Base-by-base conservation (phyloP, 2,329 filamentous ascomycete genomes). In the Arthrobotrys iridis region DNA sequence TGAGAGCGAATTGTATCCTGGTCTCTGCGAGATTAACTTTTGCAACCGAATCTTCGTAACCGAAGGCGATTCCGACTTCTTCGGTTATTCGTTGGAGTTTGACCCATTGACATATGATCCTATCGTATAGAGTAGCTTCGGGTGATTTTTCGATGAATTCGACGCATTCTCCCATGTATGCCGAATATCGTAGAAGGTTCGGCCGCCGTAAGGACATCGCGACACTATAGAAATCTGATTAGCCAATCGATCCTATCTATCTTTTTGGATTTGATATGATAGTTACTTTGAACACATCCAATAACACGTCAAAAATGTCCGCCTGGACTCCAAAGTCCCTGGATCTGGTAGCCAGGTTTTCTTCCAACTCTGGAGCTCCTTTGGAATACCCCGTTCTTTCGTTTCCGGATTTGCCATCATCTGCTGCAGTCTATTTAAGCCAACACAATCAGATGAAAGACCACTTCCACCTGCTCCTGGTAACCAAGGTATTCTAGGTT, bases 61-160 rank as follows among this genome's bases (percentile, higher is more conserved):
- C 84, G 77, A 88, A 88, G 46, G 86, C 84, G 18, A 84, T 82
- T 1, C 85, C 85, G 35, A 88, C 84, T 76, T 87, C 85, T 77
- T 88, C 87, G 35, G 85, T 86, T 76, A 88, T 84, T 52, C 83
- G 82, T 50, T 84, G 82, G 43, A 84, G 80, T 20, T 81, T 81
- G 0, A 83, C 81, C 83, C 82, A 84, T 41, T 83, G 82, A 18
- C 82, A 83, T 11, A 85, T 78, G 1, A 78, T 75, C 37, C 80
- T 81, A 76, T 85, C 84, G n/a, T 82, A 80, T 7, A 81, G 79
- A 11, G 80, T 77, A 7, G 83, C 82, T n/a, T 84, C 80, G 7
- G 82, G 79, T 6, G 82, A 82, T 4, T 76, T 82, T 64, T 84
- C 83, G 7, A 85, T 79, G 26, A 83, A 79, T 4, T 84, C 81